A percentile compares a stretch with the other conserved stretches of the same genome.
phyloP scores from a whole-genome alignment of 1,284 basidiomycete genomes.

The Trichosporon coremiiforme region DNA sequence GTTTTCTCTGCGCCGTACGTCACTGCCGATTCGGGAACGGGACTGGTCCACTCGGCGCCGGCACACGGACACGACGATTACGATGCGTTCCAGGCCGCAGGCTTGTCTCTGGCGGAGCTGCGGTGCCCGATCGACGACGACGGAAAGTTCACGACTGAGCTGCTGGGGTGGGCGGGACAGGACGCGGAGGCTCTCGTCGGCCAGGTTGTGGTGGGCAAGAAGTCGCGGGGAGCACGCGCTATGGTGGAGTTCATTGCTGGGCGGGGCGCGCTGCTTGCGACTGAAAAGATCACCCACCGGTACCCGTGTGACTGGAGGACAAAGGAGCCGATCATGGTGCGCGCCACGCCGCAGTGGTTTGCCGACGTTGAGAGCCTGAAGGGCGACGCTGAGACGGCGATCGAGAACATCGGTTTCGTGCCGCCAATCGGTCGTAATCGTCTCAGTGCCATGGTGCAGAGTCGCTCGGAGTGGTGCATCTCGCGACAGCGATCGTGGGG shows the following conservation, averaged over 20 bases:
- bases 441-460: constrained; percentile 78
- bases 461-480: constrained; percentile 98
- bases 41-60: constrained; percentile 93
- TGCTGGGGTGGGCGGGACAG: constrained; percentile 63
- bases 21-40: constrained; percentile 86
- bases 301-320: constrained; percentile 99
- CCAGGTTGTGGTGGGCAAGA: constrained; percentile 71
- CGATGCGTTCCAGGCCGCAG: constrained; percentile 63
- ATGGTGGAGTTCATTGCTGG: constrained; percentile 68
- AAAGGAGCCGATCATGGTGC: constrained; percentile 85
- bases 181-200: constrained; percentile 59
- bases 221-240: constrained; percentile 60
- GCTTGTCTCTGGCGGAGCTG: constrained; percentile 50
- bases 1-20: constrained; percentile 68
- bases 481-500: constrained; percentile 98
- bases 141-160: constrained; percentile 70
- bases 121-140: constrained; percentile 77
- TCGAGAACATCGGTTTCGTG: constrained; percentile 74
- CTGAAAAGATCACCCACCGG: constrained; percentile 76
- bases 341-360: constrained; percentile 98
- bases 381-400: constrained; percentile 68
- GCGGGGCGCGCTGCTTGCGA: constrained; percentile 65
- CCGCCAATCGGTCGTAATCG: constrained; percentile 79
- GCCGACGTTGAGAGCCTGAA: constrained; percentile 87
- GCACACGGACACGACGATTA: constrained; percentile 96